These are phyloP conservation scores for Pythium biforme DNA, from an alignment of 352 stramenopile genomes.

Conservation along the genomic window DNA sequence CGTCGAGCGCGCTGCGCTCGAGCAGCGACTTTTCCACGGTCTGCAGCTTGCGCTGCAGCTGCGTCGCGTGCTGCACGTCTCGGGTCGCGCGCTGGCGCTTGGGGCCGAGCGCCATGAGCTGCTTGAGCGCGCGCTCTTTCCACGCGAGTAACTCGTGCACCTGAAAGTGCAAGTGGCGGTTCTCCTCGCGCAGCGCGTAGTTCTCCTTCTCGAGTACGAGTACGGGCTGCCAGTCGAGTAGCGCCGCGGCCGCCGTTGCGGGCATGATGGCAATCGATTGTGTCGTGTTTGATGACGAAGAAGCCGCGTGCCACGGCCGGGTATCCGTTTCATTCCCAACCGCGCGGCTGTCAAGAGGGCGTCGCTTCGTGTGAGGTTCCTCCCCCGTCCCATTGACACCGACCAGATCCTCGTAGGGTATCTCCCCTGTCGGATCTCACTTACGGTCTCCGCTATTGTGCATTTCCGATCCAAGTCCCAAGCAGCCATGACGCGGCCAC, in stretches of 20 bases:
- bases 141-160: constrained; percentile 53
- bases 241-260: constrained; percentile 32
- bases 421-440: background rate
- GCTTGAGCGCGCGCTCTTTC: constrained; percentile 65
- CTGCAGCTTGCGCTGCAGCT: constrained; percentile 53
- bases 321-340: too few relatives aligned
- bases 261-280: background rate
- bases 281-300: too few relatives aligned
- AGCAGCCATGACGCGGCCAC: background rate
- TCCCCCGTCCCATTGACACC: too few relatives aligned
- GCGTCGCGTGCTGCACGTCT: constrained; percentile 50
- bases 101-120: constrained; percentile 59
- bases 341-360: too few relatives aligned
- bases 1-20: constrained; percentile 46
- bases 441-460: too few relatives aligned
- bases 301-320: too few relatives aligned
- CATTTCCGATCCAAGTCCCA: background rate
- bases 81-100: constrained; percentile 42
- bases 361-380: too few relatives aligned
- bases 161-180: constrained; percentile 43
- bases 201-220: constrained; percentile 64
- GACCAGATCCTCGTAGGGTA: background rate
- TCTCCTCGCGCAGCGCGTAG: constrained; percentile 62
- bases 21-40: constrained; percentile 55
- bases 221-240: constrained; percentile 58